These are phyloP conservation scores for Agrocybe praecox DNA, from an alignment of 768 basidiomycete genomes.

Conservation along the genomic window DNA sequence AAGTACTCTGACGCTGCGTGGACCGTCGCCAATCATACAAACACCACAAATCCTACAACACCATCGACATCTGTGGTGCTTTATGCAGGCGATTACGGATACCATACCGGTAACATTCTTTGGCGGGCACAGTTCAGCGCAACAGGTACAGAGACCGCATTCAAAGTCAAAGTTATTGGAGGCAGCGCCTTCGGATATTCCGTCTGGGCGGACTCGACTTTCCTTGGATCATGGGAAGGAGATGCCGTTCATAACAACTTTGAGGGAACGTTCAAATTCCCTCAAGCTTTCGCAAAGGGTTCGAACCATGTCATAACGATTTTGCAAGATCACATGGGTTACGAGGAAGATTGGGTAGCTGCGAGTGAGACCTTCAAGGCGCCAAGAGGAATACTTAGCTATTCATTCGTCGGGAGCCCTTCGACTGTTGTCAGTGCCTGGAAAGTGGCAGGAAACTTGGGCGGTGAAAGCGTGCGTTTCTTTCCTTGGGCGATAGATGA, in stretches of 20 bases:
- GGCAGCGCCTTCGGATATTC: conserved; percentile 52
- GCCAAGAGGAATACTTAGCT: conserved; percentile 50
- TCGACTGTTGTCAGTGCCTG: conserved; percentile 41
- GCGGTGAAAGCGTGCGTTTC: conserved; percentile 43
- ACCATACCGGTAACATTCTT: conserved; percentile 52
- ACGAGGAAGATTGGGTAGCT: conserved; percentile 45
- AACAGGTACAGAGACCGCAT: conserved; percentile 45
- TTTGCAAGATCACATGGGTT: conserved; percentile 57
- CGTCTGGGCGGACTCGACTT: conserved; percentile 48
- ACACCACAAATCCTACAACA: conserved; percentile 41
- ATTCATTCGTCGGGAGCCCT: conserved; percentile 43
- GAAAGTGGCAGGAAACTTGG: conserved; percentile 55
- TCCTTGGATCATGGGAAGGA: conserved; percentile 51
- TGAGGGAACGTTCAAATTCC: conserved; percentile 37
- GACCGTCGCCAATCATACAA: conserved; percentile 43
- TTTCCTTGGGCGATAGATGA: background rate
- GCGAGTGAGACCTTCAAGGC: conserved; percentile 49
- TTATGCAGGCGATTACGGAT: conserved; percentile 52
- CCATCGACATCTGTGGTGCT: conserved; percentile 43
- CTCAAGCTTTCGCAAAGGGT: conserved; percentile 26
- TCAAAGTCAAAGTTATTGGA: conserved; percentile 42
- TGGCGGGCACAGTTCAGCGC: conserved; percentile 55
- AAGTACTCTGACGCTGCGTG: conserved; percentile 43
- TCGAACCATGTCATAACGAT: conserved; percentile 48
- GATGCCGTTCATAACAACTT: conserved; percentile 34